These are phyloP conservation scores for Phytomonas francai DNA, from an alignment of 208 protist genomes.

Conservation along the genomic window DNA sequence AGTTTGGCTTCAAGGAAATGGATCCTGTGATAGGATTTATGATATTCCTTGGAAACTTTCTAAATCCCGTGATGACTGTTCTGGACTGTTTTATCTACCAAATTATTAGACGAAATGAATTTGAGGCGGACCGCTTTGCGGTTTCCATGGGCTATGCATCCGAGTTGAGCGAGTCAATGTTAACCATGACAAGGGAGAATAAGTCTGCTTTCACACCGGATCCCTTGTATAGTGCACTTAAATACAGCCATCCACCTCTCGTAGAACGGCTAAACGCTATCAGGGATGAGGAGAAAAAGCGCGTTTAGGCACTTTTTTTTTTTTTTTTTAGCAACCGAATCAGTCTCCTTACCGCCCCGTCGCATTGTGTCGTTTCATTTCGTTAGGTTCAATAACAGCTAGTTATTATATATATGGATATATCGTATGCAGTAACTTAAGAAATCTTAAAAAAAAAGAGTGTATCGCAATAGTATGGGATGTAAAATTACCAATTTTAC, in stretches of 20 bases:
- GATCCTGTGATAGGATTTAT: constrained; percentile 59
- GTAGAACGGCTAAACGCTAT: constrained; percentile 70
- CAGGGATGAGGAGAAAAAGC: constrained; percentile 38
- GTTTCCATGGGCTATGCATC: constrained; percentile 36
- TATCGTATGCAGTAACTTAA: too few relatives aligned
- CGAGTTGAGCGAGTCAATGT: constrained; percentile 29
- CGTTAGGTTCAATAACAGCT: not conserved
- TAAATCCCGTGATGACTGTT: constrained; percentile 27
- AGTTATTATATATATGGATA: too few relatives aligned
- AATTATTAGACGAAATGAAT: constrained; percentile 44
- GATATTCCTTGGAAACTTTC: constrained; percentile 40
- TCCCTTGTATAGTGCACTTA: constrained; percentile 54
- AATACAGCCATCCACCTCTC: constrained; percentile 67
- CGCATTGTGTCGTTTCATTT: not conserved
- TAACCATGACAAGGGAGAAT: constrained; percentile 60
- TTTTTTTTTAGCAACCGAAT: not conserved
- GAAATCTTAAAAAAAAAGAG: too few relatives aligned
- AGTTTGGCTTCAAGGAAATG: constrained; percentile 55
- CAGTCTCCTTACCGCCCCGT: not conserved
- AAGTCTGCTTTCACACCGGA: constrained; percentile 52
- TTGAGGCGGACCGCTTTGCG: constrained; percentile 67
- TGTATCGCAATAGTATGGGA: too few relatives aligned
- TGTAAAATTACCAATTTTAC: too few relatives aligned
- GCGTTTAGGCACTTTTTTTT: constrained; percentile 4
- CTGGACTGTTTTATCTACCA: constrained; percentile 30